phyloP scores from a whole-genome alignment of 129 eudicot species.

The Logfia minima region DNA sequence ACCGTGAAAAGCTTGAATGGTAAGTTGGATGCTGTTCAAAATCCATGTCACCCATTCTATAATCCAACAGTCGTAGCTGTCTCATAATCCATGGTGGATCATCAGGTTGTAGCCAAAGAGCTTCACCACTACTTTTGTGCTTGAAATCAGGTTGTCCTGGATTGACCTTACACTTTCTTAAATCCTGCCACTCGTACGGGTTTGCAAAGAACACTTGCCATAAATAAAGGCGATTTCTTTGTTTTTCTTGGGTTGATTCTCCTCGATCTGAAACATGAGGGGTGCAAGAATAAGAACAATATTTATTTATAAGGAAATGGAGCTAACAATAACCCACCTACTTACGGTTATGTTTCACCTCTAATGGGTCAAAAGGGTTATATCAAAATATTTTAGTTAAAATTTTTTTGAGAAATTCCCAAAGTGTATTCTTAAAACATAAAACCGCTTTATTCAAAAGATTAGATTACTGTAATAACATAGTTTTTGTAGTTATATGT shows the following conservation, averaged over 20 bases:
- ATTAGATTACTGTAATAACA: no score
- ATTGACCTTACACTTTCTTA: conserved; percentile 45
- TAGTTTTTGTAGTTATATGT: no score
- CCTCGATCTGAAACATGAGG: conserved; percentile 25
- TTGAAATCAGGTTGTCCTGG: conserved; percentile 63
- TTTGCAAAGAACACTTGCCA: conserved; percentile 82
- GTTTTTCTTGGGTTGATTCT: conserved; percentile 44
- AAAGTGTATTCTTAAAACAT: no score
- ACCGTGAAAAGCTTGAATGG: conserved; percentile 19
- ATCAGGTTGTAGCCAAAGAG: conserved; percentile 48
- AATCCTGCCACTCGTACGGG: conserved; percentile 77
- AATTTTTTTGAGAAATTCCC: no score
- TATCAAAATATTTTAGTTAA: no score
- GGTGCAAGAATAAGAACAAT: neutral
- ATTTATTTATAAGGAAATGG: neutral
- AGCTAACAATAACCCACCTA: no score
- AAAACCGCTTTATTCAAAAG: neutral
- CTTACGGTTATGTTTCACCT: neutral
- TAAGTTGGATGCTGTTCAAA: neutral
- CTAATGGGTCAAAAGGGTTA: neutral
- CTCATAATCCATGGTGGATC: conserved; percentile 86
- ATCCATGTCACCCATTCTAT: conserved; percentile 37
- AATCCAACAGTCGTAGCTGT: conserved; percentile 58
- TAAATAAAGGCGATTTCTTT: conserved; percentile 48
- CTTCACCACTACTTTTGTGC: conserved; percentile 66